Conservation (phyloP, 306 rosid genomes). For the Albizia julibrissin region DNA sequence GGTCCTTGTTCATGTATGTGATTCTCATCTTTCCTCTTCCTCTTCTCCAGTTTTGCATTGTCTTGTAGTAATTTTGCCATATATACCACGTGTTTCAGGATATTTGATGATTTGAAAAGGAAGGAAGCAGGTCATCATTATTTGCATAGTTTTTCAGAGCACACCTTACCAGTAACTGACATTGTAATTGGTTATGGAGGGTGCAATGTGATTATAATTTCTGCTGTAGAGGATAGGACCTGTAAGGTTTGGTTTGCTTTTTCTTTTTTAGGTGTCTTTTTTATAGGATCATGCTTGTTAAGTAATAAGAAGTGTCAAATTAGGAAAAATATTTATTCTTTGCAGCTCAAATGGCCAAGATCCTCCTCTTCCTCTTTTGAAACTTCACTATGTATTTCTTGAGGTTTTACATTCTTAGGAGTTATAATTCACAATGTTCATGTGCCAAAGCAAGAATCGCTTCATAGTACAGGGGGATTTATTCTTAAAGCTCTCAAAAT, state of each 20-base stretch:
- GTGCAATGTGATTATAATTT: slow-evolving; percentile 74
- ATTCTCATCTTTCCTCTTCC: background rate
- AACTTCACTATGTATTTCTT: slow-evolving; percentile 4
- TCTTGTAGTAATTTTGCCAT: background rate
- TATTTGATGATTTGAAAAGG: slow-evolving; percentile 63
- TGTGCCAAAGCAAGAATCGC: background rate
- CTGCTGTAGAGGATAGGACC: slow-evolving; percentile 77
- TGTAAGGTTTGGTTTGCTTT: slow-evolving; percentile 6
- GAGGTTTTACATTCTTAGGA: background rate
- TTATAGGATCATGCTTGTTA: no score
- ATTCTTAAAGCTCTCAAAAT: background rate
- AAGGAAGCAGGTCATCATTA: slow-evolving; percentile 46
- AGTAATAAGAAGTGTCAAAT: background rate
- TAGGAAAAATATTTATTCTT: background rate
- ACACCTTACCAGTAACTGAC: slow-evolving; percentile 60
- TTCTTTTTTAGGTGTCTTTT: background rate
- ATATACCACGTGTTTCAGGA: slow-evolving; percentile 40
- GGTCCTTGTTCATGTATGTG: slow-evolving; percentile 69
- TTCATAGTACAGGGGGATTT: slow-evolving; percentile 1
- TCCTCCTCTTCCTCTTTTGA: slow-evolving; percentile 4
- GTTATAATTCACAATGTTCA: background rate
- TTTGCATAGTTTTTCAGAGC: slow-evolving; percentile 59
- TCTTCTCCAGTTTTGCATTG: background rate
- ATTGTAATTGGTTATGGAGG: slow-evolving; percentile 72
- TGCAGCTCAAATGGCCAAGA: background rate